These are phyloP conservation scores for Dendrostoma leiphaemia DNA, from an alignment of 2,329 filamentous ascomycete species.

Conservation along the genomic window DNA sequence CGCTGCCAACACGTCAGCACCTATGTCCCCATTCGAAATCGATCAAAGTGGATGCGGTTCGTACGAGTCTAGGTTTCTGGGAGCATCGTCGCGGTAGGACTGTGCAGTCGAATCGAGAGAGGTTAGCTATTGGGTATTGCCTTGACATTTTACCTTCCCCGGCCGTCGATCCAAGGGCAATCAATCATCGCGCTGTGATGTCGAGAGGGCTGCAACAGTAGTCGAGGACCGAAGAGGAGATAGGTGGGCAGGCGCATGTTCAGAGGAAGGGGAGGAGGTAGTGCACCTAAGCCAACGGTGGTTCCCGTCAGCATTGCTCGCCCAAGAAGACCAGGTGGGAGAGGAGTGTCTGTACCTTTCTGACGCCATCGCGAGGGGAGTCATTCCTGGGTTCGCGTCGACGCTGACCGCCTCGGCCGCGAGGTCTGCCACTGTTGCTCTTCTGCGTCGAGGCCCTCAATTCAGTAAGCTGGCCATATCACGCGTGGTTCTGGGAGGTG, in stretches of 20 bases:
- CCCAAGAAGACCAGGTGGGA: background rate
- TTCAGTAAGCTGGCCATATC: constrained; percentile 1
- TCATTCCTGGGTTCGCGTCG: constrained; percentile 34
- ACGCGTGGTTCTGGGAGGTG: background rate
- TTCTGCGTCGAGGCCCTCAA: constrained; percentile 12
- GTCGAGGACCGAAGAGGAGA: constrained; percentile 29
- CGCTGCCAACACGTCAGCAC: constrained; percentile 47
- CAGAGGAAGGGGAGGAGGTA: constrained; percentile 31
- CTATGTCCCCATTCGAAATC: background rate
- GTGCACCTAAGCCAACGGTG: constrained; percentile 19
- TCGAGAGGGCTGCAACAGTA: constrained; percentile 30
- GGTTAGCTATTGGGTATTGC: constrained; percentile 38
- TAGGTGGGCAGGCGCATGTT: constrained; percentile 7
- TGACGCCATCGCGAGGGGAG: constrained; percentile 78
- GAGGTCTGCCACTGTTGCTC: constrained; percentile 21
- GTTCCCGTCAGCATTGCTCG: constrained; percentile 5
- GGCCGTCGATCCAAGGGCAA: constrained; percentile 27
- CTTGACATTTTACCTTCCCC: constrained; percentile 35
- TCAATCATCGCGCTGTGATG: constrained; percentile 25
- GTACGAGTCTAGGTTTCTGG: constrained; percentile 69
- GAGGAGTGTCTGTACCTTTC: constrained; percentile 64
- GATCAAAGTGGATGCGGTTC: constrained; percentile 24
- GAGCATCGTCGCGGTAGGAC: constrained; percentile 60
- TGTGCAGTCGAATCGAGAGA: constrained; percentile 44
- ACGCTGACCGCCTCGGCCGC: constrained; percentile 27